Evolutionary conservation across 2,329 filamentous ascomycete species (phyloP), one percentile per base, ranked within the genome.

Genomic region (Curvularia verruculosa): DNA sequence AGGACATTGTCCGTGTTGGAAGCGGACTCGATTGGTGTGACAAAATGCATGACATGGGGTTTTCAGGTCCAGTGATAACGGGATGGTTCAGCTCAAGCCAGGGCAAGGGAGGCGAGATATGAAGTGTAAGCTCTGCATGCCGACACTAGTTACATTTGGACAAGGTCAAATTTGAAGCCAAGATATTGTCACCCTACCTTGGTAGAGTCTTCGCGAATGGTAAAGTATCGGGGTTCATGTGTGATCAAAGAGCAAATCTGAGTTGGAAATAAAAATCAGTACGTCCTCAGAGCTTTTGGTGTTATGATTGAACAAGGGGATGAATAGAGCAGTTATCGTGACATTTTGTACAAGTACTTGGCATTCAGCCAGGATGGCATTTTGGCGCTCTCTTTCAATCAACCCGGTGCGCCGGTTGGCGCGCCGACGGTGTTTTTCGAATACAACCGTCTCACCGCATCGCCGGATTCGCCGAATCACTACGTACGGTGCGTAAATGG

Each of bases 371-470:
- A 39, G 24, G 49, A 46, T 39, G 47, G 31, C 39, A 56, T 41
- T 44, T 52, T 45, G 47, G 36, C 41, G 45, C 23, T 6, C 12
- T 9, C 34, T 29, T 46, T 29, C 28, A 34, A 28, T 44, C 7
- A 40, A 55, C 52, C 56, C 59, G 59, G 51, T 40, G 49, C 48
- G 39, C 10, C 50, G 56, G 59, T 59, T 39, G 31, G 26, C 31
- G 34, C 54, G 59, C 59, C 53, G 55, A 52, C 46, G 46, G 29
- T 50, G 59, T 59, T 50, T 56, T 59, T 58, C 41, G 15, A 43
- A 29, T 55, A 46, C 18, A 34, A 49, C 23, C 43, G 49, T 41
- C 45, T 52, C 45, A 52, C 49, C 52, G 55, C 55, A 56, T 50
- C 40, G 51, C 45, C 56, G 55, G 51, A 51, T 19, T 15, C 21